Evolutionary conservation across 257 asterid genomes (phyloP).

Genomic region (Solanum rostratum): DNA sequence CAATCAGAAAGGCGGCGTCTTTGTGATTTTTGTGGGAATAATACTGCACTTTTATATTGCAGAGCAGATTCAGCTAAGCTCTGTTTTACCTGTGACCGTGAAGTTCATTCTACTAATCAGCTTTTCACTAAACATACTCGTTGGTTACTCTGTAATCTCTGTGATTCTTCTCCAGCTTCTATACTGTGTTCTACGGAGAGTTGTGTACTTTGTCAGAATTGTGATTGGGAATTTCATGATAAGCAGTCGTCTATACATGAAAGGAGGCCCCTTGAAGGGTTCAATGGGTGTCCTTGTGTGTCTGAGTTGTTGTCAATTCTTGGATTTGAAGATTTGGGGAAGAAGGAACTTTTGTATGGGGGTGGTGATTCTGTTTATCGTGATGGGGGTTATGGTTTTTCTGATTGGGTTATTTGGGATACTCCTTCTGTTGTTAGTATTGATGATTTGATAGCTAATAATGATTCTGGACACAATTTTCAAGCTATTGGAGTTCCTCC

Average conservation of each 20-base stretch:
- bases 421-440: slow-evolving; percentile 59
- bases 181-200: slow-evolving; percentile 63
- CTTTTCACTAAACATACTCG: slow-evolving; percentile 78
- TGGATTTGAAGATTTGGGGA: slow-evolving; percentile 70
- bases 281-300: slow-evolving; percentile 60
- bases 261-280: slow-evolving; percentile 84
- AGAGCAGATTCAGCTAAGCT: slow-evolving; percentile 92
- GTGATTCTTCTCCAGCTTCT: slow-evolving; percentile 60
- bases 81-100: slow-evolving; percentile 66
- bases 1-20: slow-evolving; percentile 12
- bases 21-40: slow-evolving; percentile 73
- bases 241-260: slow-evolving; percentile 29
- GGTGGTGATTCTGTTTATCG: neutral
- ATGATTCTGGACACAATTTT: slow-evolving; percentile 37
- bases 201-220: slow-evolving; percentile 72
- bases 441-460: slow-evolving; percentile 56
- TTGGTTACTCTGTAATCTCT: slow-evolving; percentile 67
- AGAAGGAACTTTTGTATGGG: slow-evolving; percentile 20
- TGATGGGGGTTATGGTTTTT: slow-evolving; percentile 29
- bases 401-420: slow-evolving; percentile 79
- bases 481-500: slow-evolving; percentile 92
- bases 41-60: slow-evolving; percentile 66
- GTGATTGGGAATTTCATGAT: slow-evolving; percentile 89
- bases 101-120: slow-evolving; percentile 83
- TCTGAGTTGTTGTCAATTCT: slow-evolving; percentile 42